phyloP scores from a whole-genome alignment of 257 asterid species.

The Solanum corneliomulleri region DNA sequence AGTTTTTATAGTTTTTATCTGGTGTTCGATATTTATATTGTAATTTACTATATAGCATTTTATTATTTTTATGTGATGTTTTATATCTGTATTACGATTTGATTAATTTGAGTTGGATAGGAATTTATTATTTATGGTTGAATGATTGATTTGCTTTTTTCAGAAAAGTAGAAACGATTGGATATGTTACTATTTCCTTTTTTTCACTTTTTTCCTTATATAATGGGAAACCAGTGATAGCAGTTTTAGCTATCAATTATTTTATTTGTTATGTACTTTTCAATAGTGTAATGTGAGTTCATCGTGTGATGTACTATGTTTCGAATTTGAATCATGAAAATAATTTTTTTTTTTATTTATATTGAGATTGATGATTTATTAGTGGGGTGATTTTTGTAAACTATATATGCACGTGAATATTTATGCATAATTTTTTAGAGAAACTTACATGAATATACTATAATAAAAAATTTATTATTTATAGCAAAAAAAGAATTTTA shows the following conservation, averaged over 20 bases:
- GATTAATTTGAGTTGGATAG: fast-evolving
- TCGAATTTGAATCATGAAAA: fast-evolving
- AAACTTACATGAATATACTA: no score
- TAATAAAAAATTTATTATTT: no score
- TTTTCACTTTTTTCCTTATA: neutral
- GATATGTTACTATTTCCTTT: neutral
- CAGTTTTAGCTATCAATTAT: neutral
- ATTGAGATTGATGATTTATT: fast-evolving
- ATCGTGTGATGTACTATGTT: neutral
- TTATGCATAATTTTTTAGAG: neutral
- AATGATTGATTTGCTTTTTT: neutral
- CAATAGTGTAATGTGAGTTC: neutral
- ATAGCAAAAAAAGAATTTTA: no score
- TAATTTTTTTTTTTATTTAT: fast-evolving
- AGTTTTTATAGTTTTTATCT: fast-evolving
- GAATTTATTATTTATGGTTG: neutral
- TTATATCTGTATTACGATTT: neutral
- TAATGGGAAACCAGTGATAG: neutral
- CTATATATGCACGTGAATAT: neutral
- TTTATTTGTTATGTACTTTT: neutral
- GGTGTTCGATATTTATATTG: fast-evolving
- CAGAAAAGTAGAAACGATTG: neutral
- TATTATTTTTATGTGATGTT: fast-evolving
- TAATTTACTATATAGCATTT: fast-evolving
- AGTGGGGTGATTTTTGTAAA: neutral